Conservation (phyloP, 2,329 filamentous ascomycete genomes). For the Aspergillus quadricinctus region DNA sequence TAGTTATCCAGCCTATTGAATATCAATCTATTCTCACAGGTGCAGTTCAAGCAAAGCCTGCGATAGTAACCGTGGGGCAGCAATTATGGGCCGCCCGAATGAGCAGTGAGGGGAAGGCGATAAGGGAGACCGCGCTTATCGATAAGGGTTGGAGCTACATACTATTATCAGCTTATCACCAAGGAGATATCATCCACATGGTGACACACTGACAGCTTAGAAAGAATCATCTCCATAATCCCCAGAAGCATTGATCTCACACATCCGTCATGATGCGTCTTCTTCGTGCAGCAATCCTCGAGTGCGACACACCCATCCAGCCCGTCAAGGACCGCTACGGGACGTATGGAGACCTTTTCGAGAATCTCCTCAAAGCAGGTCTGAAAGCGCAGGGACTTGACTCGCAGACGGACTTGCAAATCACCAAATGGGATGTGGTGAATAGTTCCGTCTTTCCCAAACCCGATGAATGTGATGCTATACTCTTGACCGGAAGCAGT, state of each 20-base stretch:
- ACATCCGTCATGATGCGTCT: slow-evolving; percentile 10
- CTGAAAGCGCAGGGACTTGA: slow-evolving; percentile 8
- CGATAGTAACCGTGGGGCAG: background rate
- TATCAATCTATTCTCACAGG: too few species aligned
- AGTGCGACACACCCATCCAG: slow-evolving; percentile 28
- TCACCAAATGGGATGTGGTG: slow-evolving; percentile 25
- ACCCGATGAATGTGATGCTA: slow-evolving; percentile 19
- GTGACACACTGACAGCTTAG: slow-evolving; percentile 1
- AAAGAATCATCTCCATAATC: background rate
- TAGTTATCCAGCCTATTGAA: too few species aligned
- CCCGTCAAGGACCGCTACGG: slow-evolving; percentile 16
- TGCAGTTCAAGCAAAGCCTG: too few species aligned
- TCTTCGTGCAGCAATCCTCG: slow-evolving; percentile 23
- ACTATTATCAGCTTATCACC: background rate
- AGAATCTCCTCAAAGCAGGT: slow-evolving; percentile 17
- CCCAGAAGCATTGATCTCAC: background rate
- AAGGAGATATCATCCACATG: background rate
- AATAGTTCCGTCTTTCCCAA: slow-evolving; percentile 18
- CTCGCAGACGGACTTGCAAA: slow-evolving; percentile 5
- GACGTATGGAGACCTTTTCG: slow-evolving; percentile 26
- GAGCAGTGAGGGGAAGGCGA: background rate
- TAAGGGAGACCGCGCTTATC: slow-evolving; percentile 12
- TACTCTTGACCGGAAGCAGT: slow-evolving; percentile 31
- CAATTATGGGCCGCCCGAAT: slow-evolving; percentile 4
- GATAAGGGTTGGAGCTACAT: background rate